phyloP scores from a whole-genome alignment of 176 grass and related monocot genomes.

The Aegilops umbellulata region DNA sequence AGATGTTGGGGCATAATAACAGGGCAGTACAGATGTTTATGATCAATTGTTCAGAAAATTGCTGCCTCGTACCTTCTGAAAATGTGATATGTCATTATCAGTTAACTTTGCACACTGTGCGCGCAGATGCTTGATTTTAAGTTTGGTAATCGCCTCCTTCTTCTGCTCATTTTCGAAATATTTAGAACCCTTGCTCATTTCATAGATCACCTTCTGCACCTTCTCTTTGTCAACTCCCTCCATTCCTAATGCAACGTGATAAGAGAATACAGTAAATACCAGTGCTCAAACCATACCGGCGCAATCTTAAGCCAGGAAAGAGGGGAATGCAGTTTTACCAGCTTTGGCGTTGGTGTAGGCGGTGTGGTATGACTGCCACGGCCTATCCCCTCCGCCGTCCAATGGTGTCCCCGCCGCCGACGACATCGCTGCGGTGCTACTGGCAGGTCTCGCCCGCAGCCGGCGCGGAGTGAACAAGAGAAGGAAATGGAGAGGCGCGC shows the following conservation, averaged over 20 bases:
- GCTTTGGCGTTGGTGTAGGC: constrained; percentile 94
- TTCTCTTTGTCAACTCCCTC: constrained; percentile 94
- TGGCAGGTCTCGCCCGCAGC: not conserved
- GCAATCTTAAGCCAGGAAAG: not conserved
- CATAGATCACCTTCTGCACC: constrained; percentile 83
- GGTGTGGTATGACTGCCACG: constrained; percentile 92
- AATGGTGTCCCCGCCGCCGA: not conserved
- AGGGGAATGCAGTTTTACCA: constrained; percentile 35
- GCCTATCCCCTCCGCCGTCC: constrained; percentile 46
- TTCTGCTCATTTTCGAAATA: constrained; percentile 95
- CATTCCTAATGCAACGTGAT: constrained; percentile 57
- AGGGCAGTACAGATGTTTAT: not conserved
- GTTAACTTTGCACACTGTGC: constrained; percentile 55
- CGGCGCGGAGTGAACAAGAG: not conserved
- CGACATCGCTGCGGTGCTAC: constrained; percentile 28
- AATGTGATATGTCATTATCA: constrained; percentile 71
- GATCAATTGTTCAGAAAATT: too few species aligned
- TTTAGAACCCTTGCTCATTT: constrained; percentile 93
- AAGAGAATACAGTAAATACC: constrained; percentile 27
- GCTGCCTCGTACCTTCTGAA: constrained; percentile 59
- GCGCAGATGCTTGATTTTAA: constrained; percentile 72
- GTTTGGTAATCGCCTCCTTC: constrained; percentile 73
- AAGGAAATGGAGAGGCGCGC: not conserved
- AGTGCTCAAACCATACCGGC: constrained; percentile 6
- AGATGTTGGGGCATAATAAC: not conserved